Evolutionary conservation across 345 rosid species (phyloP), one percentile per base, ranked within the genome.

Genomic region (Murraya paniculata): DNA sequence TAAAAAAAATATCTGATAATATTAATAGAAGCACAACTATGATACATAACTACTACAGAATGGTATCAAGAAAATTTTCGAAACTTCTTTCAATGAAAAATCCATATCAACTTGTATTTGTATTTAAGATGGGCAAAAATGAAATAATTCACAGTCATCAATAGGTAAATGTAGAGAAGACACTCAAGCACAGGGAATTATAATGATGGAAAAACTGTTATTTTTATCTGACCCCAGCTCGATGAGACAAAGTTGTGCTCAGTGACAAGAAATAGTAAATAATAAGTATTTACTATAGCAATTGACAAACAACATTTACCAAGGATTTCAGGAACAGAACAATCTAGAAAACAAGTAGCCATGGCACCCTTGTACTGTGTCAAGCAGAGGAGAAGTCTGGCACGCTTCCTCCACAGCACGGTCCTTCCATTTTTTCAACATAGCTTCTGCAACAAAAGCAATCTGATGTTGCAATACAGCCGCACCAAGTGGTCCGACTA

Each of bases 321-420:
- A 18, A 53, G 57, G 57, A 53, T 18, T 53, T 53, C 57, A 53
- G 57, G 57, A 53, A 53, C 57, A 53, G 22, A 53, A 53, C 57
- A 53, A 18, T 53, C 57, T 53, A 18, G 57, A 53, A 53, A 53
- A 53, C 57, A 53, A 1, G 57, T 53, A 53, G 78, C 84, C 76
- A 66, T 95, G 98, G 79, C 93, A 93, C 39, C 97, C 97, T 77
- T 95, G 98, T 22, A 95, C 82, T 22, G 89, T 84, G 77, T 92
- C 98, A 24, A 95, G 90, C 83, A 95, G 83, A 41, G 98, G 98
- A 69, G 90, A 84, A 1, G n/a, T 16, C 79, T 95, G 97, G 83
- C 97, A 95, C 0, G 98, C 22, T 53, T 53, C 98, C 59, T 89
- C 87, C 35, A 91, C 89, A 0, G 80, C 22, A 39, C 87, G 91